phyloP scores from a whole-genome alignment of 2,329 filamentous ascomycete species.

The Aspergillus thermomutatus region DNA sequence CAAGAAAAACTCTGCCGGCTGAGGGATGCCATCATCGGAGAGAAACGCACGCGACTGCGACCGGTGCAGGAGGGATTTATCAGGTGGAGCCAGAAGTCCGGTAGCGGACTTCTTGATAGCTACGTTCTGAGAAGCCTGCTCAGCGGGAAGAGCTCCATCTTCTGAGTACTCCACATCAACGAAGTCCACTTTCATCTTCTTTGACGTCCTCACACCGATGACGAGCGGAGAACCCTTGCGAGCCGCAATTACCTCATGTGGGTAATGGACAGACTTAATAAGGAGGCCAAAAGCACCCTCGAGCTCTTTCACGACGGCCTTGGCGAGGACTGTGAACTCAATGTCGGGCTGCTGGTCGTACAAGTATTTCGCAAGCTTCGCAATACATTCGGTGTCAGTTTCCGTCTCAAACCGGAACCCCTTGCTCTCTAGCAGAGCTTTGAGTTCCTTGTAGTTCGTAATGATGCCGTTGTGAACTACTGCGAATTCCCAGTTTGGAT shows the following conservation, averaged over 20 bases:
- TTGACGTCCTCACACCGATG: constrained; percentile 92
- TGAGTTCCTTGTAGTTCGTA: constrained; percentile 99
- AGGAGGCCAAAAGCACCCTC: constrained; percentile 96
- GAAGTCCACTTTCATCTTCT: constrained; percentile 99
- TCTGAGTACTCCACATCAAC: constrained; percentile 97
- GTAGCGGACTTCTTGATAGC: constrained; percentile 86
- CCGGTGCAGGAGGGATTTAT: constrained; percentile 97
- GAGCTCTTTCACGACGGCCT: constrained; percentile 97
- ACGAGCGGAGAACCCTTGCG: constrained; percentile 98
- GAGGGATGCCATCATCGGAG: constrained; percentile 95
- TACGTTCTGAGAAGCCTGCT: constrained; percentile 92
- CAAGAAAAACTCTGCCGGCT: constrained; percentile 98
- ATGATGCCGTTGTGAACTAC: constrained; percentile 99
- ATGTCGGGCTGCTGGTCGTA: constrained; percentile 92
- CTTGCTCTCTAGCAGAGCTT: constrained; percentile 87
- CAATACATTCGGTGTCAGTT: constrained; percentile 98
- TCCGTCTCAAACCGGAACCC: constrained; percentile 99
- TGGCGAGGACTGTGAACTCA: constrained; percentile 93
- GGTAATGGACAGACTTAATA: constrained; percentile 98
- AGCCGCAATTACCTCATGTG: constrained; percentile 94
- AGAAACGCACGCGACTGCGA: constrained; percentile 98
- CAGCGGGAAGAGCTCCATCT: constrained; percentile 82
- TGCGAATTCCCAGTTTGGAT: constrained; percentile 91
- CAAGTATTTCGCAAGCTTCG: constrained; percentile 97
- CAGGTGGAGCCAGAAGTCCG: constrained; percentile 76